Percentiles rank a stretch among this genome's conserved stretches.
These are phyloP conservation scores for Xerocomus potaroensis DNA, from an alignment of 768 basidiomycete genomes.

Conservation along the genomic window DNA sequence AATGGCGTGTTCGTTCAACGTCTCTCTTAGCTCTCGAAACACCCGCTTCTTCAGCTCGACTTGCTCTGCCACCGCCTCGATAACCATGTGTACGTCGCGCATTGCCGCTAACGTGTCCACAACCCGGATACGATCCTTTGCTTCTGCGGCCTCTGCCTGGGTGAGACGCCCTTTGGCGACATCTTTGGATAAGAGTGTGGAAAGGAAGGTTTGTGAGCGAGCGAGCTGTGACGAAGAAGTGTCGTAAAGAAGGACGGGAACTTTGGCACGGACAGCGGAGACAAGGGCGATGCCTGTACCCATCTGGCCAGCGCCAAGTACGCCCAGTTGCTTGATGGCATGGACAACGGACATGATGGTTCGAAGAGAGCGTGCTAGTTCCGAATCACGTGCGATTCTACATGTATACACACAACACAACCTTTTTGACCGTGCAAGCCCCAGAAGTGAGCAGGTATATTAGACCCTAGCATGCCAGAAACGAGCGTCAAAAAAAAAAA, in stretches of 20 bases:
- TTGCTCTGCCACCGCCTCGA: conserved; percentile 92
- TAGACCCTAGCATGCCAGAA: too few species aligned
- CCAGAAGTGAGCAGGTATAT: conserved; percentile 4
- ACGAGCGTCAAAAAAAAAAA: conserved; percentile 16
- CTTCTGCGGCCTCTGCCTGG: conserved; percentile 66
- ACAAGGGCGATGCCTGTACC: conserved; percentile 92
- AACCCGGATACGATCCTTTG: conserved; percentile 58
- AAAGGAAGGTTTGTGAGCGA: conserved; percentile 69
- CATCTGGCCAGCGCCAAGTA: conserved; percentile 85
- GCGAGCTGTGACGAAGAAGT: conserved; percentile 67
- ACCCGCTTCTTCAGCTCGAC: conserved; percentile 73
- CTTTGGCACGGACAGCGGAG: conserved; percentile 77
- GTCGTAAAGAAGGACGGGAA: conserved; percentile 85
- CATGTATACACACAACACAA: not conserved
- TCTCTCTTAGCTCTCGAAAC: conserved; percentile 64
- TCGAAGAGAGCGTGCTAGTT: not conserved
- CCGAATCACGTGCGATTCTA: conserved; percentile 15
- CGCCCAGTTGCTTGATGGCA: conserved; percentile 69
- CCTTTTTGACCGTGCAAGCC: conserved; percentile 16
- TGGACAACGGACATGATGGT: conserved; percentile 47
- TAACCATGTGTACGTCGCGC: conserved; percentile 83
- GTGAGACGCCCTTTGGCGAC: conserved; percentile 77
- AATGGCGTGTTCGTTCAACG: conserved; percentile 69
- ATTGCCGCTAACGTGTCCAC: conserved; percentile 58
- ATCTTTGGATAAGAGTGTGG: conserved; percentile 85